phyloP scores from a whole-genome alignment of 805 yeast species.

The Debaryomyces castellii region DNA sequence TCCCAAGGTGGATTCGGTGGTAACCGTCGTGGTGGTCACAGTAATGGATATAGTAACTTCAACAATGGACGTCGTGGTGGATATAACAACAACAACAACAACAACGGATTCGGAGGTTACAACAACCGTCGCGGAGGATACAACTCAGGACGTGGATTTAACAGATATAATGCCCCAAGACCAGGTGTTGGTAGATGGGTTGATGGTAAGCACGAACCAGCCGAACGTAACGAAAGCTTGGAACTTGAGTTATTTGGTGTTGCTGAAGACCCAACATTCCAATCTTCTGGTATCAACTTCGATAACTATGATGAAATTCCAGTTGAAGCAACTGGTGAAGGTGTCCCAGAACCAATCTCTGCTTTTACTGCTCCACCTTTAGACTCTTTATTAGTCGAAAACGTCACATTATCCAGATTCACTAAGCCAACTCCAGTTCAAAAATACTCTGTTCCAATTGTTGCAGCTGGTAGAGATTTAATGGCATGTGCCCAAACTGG shows the following conservation, averaged over 20 bases:
- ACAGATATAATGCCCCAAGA: conserved; percentile 28
- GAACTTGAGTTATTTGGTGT: conserved; percentile 86
- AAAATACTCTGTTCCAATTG: conserved; percentile 90
- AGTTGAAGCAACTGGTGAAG: conserved; percentile 94
- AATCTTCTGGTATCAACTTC: conserved; percentile 95
- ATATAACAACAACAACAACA: conserved; percentile 4
- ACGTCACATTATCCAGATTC: conserved; percentile 85
- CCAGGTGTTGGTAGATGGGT: conserved; percentile 78
- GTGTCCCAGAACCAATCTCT: conserved; percentile 90
- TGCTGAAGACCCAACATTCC: conserved; percentile 70
- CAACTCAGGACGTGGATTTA: conserved; percentile 29
- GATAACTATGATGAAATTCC: conserved; percentile 99
- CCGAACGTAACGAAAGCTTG: conserved; percentile 62
- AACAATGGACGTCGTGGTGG: conserved; percentile 18
- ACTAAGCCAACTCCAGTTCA: conserved; percentile 96
- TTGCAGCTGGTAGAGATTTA: conserved; percentile 83
- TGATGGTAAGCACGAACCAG: conserved; percentile 86
- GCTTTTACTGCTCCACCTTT: conserved; percentile 90
- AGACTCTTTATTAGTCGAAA: conserved; percentile 80
- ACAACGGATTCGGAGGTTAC: conserved; percentile 22
- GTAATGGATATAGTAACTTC: conserved; percentile 23
- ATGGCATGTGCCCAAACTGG: conserved; percentile 99
- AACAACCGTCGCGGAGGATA: conserved; percentile 26
- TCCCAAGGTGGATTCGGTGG: conserved; percentile 17
- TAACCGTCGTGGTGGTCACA: conserved; percentile 20